phyloP scores from a whole-genome alignment of 2,329 filamentous ascomycete species.

The Diaporthe ampelina region DNA sequence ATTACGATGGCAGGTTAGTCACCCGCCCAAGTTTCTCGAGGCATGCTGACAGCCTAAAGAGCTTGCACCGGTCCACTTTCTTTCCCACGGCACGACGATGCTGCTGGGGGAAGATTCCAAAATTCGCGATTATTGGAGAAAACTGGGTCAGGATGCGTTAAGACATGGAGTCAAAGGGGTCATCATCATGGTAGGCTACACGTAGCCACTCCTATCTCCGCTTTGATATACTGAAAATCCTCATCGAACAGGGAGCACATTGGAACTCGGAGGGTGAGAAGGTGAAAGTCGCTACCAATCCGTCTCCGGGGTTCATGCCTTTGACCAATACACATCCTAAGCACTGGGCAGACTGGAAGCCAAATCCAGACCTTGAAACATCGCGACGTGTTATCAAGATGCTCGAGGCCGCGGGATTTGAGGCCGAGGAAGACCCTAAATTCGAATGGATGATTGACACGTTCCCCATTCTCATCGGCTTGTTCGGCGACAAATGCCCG shows the following conservation, averaged over 20 bases:
- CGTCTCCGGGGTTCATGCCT: background rate
- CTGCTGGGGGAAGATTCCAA: background rate
- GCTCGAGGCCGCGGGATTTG: background rate
- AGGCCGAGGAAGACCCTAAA: background rate
- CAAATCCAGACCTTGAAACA: background rate
- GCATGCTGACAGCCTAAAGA: background rate
- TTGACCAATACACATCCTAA: background rate
- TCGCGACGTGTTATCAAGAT: background rate
- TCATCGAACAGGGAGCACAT: background rate
- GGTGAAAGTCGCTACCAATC: background rate
- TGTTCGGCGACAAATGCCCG: background rate
- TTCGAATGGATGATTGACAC: constrained; percentile 7
- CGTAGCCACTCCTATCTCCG: too few relatives aligned
- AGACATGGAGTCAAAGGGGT: background rate
- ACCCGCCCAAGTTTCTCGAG: background rate
- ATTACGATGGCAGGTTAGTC: background rate
- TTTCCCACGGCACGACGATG: background rate
- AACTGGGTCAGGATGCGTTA: background rate
- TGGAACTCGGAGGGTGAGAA: background rate
- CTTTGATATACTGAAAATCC: too few relatives aligned
- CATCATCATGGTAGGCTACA: background rate
- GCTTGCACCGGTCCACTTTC: background rate
- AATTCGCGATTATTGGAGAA: background rate
- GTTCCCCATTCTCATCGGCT: background rate
- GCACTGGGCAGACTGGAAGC: background rate